Base-by-base conservation (phyloP, 768 basidiomycete genomes). In the Scleroderma bovista region DNA sequence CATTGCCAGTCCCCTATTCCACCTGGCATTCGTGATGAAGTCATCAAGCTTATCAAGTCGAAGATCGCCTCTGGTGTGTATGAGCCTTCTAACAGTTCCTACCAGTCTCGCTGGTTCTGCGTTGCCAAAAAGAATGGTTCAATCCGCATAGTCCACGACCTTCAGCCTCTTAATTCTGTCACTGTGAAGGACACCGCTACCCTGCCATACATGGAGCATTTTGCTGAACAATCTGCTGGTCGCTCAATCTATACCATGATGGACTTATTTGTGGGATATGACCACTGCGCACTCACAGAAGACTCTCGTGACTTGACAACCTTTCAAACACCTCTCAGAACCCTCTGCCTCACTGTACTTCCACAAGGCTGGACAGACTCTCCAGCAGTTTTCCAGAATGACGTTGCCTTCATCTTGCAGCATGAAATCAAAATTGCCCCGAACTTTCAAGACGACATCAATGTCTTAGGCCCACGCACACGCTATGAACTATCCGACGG, bases 311-410 rank as follows among this genome's bases (percentile, higher is more conserved):
- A 36, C n/a, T 12, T 36, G 3, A 36, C 34, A 36, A 36, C 34
- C 6, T 36, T 36, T 36, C 34, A 36, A 36, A 36, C 34, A 13
- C 12, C 34, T 13, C n/a, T 6, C 5, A 13, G 34, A 5, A 36
- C 12, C 4, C n/a, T 36, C n/a, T 13, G 65, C 0, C 60, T 74
- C 1, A 61, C 62, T 4, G 55, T 59, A 0, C 47, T 75, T 0
- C 75, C 74, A 0, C 72, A 71, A 69, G 75, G 74, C 0, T 74
- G 58, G 47, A 74, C 72, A 0, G 73, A 74, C 32, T 72, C 70
- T 1, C 62, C 67, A 0, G 62, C 62, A 0, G 70, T 72, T 11
- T 69, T 73, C 40, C 72, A 75, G 24, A 69, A 65, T 24, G 64
- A 74, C 50, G 59, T 74, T 7, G 64, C 63, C 6, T 67, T 65